Evolutionary conservation across 768 basidiomycete genomes (phyloP), one percentile per base, ranked within the genome.

Genomic region (Russula virescens): DNA sequence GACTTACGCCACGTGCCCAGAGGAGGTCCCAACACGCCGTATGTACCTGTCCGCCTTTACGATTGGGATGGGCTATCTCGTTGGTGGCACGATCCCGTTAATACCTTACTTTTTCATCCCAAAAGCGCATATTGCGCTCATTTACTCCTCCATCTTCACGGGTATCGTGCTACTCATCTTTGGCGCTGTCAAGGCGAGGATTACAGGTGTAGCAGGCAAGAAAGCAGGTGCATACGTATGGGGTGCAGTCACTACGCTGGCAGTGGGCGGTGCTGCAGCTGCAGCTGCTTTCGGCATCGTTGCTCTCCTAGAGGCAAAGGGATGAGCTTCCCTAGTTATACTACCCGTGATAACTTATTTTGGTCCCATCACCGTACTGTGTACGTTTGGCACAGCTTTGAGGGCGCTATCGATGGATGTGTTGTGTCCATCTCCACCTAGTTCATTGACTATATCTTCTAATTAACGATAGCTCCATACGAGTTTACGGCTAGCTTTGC

Each of bases 61-160:
- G 0, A 98, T 99, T 71, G 97, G 96, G 64, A 81, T 93, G 71
- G 93, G 94, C 14, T 96, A 98, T 77, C 87, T 95, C 65, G 56
- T 96, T 58, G 97, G 97, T 49, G 97, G 97, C 34, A 79, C 95
- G 59, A 90, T 98, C 69, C 97, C 97, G 0, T 82, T 99, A 40
- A 68, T 94, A 11, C 94, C 94, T 11, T 96, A 97, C 76, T 94
- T 98, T 77, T 93, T 94, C 78, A 83, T 94, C 67, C 73, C 83
- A 3, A 74, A 74, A 14, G 94, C 93, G 10, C 80, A 85, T 40
- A 72, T 83, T 26, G 82, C 88, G 47, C 78, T 92, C 51, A 75
- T 90, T 49, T 90, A 85, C 68, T 91, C 90, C 0, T 88, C 80
- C 65, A 71, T 92, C 63, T 73, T 97, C 58, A 99, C 96, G 6